Evolutionary conservation across 2,329 filamentous ascomycete species (phyloP).

Genomic region (Colletotrichum graminicola): DNA sequence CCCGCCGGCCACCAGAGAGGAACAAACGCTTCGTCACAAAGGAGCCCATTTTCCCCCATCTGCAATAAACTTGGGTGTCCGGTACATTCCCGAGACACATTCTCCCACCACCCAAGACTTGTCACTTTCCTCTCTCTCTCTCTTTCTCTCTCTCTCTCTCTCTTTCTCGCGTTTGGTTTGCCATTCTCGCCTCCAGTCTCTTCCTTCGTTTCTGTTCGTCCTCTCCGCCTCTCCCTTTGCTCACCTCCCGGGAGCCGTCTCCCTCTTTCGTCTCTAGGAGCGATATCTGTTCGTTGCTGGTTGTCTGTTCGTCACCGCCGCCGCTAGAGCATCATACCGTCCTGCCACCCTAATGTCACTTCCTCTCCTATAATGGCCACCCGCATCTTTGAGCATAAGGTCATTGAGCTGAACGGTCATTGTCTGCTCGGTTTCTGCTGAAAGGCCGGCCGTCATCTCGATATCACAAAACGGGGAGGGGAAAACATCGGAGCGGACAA

Average conservation of each 20-base stretch:
- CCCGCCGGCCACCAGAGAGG: conserved; percentile 21
- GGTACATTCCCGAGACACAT: conserved; percentile 58
- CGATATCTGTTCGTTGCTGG: conserved; percentile 1
- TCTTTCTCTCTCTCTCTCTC: neutral
- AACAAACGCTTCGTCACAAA: conserved; percentile 42
- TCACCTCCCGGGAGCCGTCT: conserved; percentile 1
- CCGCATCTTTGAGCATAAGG: conserved; percentile 41
- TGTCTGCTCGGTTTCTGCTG: conserved; percentile 40
- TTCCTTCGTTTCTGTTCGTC: conserved; percentile 24
- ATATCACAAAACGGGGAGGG: conserved; percentile 34
- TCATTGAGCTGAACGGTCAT: conserved; percentile 44
- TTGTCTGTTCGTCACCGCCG: conserved; percentile 16
- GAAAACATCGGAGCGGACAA: conserved; percentile 33
- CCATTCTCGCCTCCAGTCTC: conserved; percentile 35
- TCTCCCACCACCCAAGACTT: conserved; percentile 24
- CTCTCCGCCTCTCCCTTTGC: conserved; percentile 26
- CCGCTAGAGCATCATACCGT: conserved; percentile 16
- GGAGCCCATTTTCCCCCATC: conserved; percentile 32
- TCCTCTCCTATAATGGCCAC: conserved; percentile 39
- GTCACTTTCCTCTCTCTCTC: conserved; percentile 7
- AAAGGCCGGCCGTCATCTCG: conserved; percentile 26
- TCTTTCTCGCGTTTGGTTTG: conserved; percentile 29
- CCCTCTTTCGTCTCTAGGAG: conserved; percentile 13
- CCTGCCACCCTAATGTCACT: conserved; percentile 33
- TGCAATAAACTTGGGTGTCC: conserved; percentile 43